Conservation (phyloP, 768 basidiomycete species). For the Suillus subalutaceus region DNA sequence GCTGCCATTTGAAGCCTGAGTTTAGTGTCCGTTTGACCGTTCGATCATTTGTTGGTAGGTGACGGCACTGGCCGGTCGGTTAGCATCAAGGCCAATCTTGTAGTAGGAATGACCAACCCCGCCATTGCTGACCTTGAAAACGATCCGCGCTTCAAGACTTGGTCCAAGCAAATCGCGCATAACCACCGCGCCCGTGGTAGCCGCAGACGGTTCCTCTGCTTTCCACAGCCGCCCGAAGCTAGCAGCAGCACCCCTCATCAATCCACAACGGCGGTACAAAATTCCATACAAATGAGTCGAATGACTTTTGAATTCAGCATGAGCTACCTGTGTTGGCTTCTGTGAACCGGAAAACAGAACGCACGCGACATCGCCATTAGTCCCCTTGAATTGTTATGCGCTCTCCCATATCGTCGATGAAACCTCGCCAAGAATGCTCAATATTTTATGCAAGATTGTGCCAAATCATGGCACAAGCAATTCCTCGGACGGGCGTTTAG, state of each 20-base stretch:
- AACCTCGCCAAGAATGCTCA: background rate
- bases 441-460: background rate
- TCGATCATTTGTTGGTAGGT: background rate
- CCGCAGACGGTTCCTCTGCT: background rate
- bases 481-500: background rate
- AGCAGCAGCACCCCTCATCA: background rate
- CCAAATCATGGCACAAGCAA: background rate
- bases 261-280: background rate
- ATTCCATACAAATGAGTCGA: background rate
- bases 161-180: background rate
- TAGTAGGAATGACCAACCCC: background rate
- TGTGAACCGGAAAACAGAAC: background rate
- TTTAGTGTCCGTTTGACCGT: background rate
- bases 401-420: background rate
- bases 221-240: background rate
- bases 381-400: background rate
- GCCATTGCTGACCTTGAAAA: background rate
- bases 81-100: background rate
- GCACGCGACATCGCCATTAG: background rate
- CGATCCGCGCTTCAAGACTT: background rate
- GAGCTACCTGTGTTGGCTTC: background rate
- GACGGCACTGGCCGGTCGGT: background rate
- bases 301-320: background rate
- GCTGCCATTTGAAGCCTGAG: background rate
- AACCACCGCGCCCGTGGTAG: background rate